These are phyloP conservation scores for Globisporangium iwayamae DNA, from an alignment of 352 stramenopile species.

Conservation along the genomic window DNA sequence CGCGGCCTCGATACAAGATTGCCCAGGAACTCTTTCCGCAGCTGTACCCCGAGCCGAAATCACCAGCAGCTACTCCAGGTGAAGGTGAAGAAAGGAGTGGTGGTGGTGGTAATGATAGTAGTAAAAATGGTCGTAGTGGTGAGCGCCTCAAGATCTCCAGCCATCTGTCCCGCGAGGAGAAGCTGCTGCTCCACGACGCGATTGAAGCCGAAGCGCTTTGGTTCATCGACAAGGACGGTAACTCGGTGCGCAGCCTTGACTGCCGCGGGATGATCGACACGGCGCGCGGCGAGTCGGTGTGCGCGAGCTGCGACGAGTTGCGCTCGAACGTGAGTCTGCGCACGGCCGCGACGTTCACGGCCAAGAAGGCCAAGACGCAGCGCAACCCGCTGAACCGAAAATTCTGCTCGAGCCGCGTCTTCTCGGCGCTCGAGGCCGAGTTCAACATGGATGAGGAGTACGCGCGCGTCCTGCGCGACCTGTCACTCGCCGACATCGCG, in stretches of 20 bases:
- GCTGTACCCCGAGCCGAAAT: constrained; percentile 29
- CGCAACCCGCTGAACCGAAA: constrained; percentile 55
- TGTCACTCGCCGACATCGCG: constrained; percentile 49
- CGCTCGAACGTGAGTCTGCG: constrained; percentile 51
- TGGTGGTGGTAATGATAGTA: not conserved
- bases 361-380: constrained; percentile 32
- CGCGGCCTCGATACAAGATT: constrained; percentile 56
- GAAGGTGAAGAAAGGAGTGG: not conserved
- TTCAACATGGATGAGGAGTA: constrained; percentile 59
- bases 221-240: constrained; percentile 79
- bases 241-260: constrained; percentile 63
- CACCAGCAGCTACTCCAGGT: not conserved
- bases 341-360: constrained; percentile 28
- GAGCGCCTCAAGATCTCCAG: constrained; percentile 3
- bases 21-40: constrained; percentile 70
- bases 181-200: constrained; percentile 66
- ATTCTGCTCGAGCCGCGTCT: constrained; percentile 49
- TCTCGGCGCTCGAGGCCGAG: constrained; percentile 46
- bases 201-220: constrained; percentile 69
- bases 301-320: constrained; percentile 41
- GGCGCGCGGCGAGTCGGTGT: constrained; percentile 37
- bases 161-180: constrained; percentile 31
- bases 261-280: constrained; percentile 49
- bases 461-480: constrained; percentile 42
- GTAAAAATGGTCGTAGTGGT: not conserved